Evolutionary conservation across 2,329 filamentous ascomycete genomes (phyloP).

Genomic region (Phaeosphaeriaceae sp.): DNA sequence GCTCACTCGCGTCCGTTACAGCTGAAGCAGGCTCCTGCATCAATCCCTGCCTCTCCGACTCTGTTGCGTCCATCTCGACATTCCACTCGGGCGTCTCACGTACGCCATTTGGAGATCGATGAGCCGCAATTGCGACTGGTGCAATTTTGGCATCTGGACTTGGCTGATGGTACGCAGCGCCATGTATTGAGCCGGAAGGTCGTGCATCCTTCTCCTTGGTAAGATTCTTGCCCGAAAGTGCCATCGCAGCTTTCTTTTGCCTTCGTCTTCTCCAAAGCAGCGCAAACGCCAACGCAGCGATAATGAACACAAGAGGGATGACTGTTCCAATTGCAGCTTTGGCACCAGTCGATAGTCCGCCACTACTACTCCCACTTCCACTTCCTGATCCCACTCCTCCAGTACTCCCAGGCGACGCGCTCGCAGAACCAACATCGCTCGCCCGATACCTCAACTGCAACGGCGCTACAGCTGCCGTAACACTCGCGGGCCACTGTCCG

Average conservation of each 20-base stretch:
- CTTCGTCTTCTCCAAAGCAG: conserved; percentile 25
- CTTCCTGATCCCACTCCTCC: not conserved
- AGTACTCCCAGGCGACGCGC: not conserved
- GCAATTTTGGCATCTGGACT: conserved; percentile 5
- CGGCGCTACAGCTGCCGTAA: conserved; percentile 16
- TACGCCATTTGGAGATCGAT: not conserved
- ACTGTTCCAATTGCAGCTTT: conserved; percentile 90
- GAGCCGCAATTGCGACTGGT: not conserved
- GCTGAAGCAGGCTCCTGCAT: conserved; percentile 1
- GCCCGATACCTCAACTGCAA: conserved; percentile 24
- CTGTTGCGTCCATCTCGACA: conserved; percentile 26
- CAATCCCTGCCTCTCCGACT: conserved; percentile 16
- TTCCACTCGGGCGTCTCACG: conserved; percentile 33
- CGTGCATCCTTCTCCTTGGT: conserved; percentile 9
- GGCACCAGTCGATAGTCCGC: conserved; percentile 64
- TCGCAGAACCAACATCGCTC: conserved; percentile 12
- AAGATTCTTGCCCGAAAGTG: conserved; percentile 2
- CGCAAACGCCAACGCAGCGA: conserved; percentile 18
- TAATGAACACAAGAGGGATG: conserved; percentile 84
- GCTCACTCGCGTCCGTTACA: conserved; percentile 10
- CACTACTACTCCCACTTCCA: conserved; percentile 13
- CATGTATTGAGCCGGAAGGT: not conserved
- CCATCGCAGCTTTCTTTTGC: conserved; percentile 10
- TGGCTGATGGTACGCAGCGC: not conserved
- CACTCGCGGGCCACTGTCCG: conserved; percentile 16